Base-by-base conservation (phyloP, 2,329 filamentous ascomycete species). In the Xylaria multiplex region DNA sequence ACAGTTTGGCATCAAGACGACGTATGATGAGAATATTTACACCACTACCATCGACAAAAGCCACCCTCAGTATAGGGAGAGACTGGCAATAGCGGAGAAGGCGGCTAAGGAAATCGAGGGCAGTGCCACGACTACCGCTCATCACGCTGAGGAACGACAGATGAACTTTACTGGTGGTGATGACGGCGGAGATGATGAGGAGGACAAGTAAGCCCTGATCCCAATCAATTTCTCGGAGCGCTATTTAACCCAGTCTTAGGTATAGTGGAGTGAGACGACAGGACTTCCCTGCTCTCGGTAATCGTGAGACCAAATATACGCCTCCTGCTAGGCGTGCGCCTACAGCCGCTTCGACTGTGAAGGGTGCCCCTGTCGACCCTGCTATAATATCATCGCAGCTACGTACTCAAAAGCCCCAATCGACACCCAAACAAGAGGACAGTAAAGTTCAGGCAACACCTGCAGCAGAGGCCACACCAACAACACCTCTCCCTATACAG, bases 11-110 rank as follows among this genome's bases (percentile, higher is more conserved):
- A 81, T 96, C 45, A 93, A 89, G 79, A 96, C 91, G 59, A 93
- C 93, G 73, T 99, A 98, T 77, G 90, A 98, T 75, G 96, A 98
- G 80, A 93, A 92, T 72, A 88, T 96, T 49, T 99, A 99, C 81
- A 99, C 96, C 1, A 99, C 96, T 9, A 82, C 88, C 46, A 96
- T 99, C 75, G 89, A 99, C 79, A 93, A 90, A 75, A 91, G 80
- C 69, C 90, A 97, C 73, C 94, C 96, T 1, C 85, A 91, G 60
- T 97, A 96, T 79, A 90, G 88, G 69, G 88, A 93, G 77, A 88
- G 90, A 70, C 85, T 91, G 73, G 93, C 91, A 3, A 87, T 90
- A 42, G 96, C 94, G 2, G 93, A 94, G 24, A 90, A 86, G 71
- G 92, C 95, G 75, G 96, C 93, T 24, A 89, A 92, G 66, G 95